These are phyloP conservation scores for Pichia sporocuriosa DNA, from an alignment of 805 yeast genomes.

Conservation along the genomic window DNA sequence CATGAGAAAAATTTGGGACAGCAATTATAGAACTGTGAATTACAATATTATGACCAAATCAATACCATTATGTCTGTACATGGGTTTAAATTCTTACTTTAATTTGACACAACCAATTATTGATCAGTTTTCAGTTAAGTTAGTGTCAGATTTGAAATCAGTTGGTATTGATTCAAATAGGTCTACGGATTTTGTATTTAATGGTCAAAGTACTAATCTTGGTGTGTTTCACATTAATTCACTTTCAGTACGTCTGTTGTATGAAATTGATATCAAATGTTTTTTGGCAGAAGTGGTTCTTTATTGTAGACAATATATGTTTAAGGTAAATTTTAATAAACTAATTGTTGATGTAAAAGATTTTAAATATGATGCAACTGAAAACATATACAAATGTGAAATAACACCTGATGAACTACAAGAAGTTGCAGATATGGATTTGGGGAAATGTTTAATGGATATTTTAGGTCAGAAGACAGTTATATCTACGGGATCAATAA, in stretches of 20 bases:
- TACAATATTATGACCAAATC: slow-evolving; percentile 3
- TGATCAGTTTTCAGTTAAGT: neutral
- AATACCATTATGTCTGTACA: slow-evolving; percentile 1
- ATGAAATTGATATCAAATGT: no score
- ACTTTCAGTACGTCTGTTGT: no score
- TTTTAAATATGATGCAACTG: slow-evolving; percentile 1
- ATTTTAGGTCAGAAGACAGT: neutral
- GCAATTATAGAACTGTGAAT: slow-evolving; percentile 3
- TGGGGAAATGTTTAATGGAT: slow-evolving; percentile 1
- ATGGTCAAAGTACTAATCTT: slow-evolving; percentile 8
- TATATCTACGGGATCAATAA: slow-evolving; percentile 2
- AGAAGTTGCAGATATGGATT: slow-evolving; percentile 1
- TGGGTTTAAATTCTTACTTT: neutral
- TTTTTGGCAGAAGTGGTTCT: no score
- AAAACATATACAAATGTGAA: neutral
- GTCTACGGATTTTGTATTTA: slow-evolving; percentile 7
- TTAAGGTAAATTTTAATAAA: slow-evolving; percentile 1
- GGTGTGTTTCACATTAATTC: slow-evolving; percentile 5
- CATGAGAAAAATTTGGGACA: slow-evolving; percentile 7
- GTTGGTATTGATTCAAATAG: slow-evolving; percentile 1
- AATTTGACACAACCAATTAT: slow-evolving; percentile 2
- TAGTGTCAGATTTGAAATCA: neutral
- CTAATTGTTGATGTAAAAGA: slow-evolving; percentile 7
- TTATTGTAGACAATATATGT: no score
- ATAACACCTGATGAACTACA: neutral